Percentiles rank a stretch among this genome's conserved stretches.
Evolutionary conservation across 768 basidiomycete species (phyloP).

Genomic region (Mycena crocata): DNA sequence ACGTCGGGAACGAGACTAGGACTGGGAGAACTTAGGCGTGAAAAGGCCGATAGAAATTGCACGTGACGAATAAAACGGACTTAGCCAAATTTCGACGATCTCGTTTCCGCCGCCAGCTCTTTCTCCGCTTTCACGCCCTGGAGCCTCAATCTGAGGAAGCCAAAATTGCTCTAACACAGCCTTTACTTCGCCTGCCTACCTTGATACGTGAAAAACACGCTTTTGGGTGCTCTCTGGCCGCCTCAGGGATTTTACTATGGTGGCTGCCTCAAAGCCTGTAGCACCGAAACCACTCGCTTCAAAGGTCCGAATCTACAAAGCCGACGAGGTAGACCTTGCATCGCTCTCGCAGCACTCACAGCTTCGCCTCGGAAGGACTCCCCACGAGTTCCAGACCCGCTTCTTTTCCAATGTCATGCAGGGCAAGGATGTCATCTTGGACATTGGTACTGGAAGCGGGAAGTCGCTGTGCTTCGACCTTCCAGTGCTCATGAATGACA

Average conservation of each 20-base stretch:
- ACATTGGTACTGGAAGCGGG: slow-evolving; percentile 15
- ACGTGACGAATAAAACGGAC: too few relatives aligned
- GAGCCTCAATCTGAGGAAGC: too few relatives aligned
- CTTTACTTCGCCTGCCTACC: too few relatives aligned
- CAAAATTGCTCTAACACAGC: too few relatives aligned
- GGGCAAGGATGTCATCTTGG: slow-evolving; percentile 2
- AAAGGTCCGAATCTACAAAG: slow-evolving; percentile 2
- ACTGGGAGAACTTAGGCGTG: too few relatives aligned
- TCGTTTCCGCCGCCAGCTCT: too few relatives aligned
- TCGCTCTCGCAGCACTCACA: not conserved
- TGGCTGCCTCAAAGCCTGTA: not conserved
- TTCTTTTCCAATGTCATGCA: slow-evolving; percentile 14
- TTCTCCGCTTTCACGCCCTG: too few relatives aligned
- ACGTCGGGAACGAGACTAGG: too few relatives aligned
- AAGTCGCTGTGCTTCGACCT: slow-evolving; percentile 16
- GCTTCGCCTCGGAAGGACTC: slow-evolving; percentile 5
- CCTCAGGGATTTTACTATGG: not conserved
- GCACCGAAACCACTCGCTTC: not conserved
- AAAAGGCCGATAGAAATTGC: too few relatives aligned
- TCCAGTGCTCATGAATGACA: not conserved
- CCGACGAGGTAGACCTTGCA: not conserved
- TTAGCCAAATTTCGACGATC: too few relatives aligned
- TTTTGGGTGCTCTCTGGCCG: not conserved
- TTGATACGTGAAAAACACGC: not conserved
- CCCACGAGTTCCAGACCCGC: not conserved